Percentiles rank a stretch among this genome's conserved stretches.
These are phyloP conservation scores for Ensete ventricosum DNA, from an alignment of 176 grass and related monocot genomes.

Conservation along the genomic window DNA sequence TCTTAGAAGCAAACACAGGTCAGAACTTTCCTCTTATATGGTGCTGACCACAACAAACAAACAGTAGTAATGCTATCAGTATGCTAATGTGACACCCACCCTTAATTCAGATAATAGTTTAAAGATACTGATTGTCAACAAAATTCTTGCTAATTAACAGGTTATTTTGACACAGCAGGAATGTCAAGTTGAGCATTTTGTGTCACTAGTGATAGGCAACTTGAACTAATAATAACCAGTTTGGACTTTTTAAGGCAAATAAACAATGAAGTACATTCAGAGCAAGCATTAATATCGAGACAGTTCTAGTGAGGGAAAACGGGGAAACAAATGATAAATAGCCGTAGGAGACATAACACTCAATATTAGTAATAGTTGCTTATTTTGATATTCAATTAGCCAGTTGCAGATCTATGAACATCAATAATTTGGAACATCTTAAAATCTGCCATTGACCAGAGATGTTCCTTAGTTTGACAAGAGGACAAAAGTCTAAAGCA, in stretches of 20 bases:
- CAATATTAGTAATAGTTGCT: background rate
- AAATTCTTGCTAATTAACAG: background rate
- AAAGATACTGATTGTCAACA: background rate
- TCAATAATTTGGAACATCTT: background rate
- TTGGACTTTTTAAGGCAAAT: background rate
- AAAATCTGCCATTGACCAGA: background rate
- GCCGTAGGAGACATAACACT: background rate
- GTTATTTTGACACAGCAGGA: background rate
- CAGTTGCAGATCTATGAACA: background rate
- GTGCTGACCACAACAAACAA: background rate
- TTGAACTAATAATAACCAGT: background rate
- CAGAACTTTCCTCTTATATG: background rate
- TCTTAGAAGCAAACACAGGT: background rate
- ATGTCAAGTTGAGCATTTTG: background rate
- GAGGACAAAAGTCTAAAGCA: background rate
- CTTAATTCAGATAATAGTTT: background rate
- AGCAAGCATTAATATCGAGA: background rate
- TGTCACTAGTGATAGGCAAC: background rate
- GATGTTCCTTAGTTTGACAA: background rate
- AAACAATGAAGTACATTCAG: background rate
- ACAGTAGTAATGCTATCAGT: background rate
- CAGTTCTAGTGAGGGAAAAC: background rate
- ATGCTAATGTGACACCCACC: background rate
- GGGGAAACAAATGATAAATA: background rate
- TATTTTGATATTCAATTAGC: background rate